Conservation (phyloP, 495 filamentous ascomycete species). For the Hypoxylon fragiforme region DNA sequence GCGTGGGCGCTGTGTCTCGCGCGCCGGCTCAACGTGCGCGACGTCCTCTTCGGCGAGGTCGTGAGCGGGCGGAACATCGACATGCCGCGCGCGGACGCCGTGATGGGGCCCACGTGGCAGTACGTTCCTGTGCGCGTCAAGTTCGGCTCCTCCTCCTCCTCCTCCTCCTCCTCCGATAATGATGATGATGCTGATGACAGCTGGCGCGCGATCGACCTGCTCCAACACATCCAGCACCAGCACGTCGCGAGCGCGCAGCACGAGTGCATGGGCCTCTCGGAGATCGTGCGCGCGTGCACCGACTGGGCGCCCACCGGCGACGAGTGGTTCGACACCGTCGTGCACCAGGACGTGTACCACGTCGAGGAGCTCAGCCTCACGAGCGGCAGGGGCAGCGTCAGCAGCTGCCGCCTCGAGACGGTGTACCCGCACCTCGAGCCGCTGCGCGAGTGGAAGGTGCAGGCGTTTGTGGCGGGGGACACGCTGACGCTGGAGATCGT, state of each 20-base stretch:
- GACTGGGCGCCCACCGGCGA: conserved; percentile 20
- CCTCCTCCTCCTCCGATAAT: too few relatives aligned
- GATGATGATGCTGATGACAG: too few relatives aligned
- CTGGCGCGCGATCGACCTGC: conserved; percentile 38
- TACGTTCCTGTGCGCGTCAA: conserved; percentile 45
- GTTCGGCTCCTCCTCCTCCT: too few relatives aligned
- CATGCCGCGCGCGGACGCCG: conserved; percentile 48
- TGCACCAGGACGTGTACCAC: conserved; percentile 53
- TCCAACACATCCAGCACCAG: conserved; percentile 43
- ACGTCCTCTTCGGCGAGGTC: conserved; percentile 65
- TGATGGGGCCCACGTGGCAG: conserved; percentile 52
- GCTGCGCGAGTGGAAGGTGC: conserved; percentile 51
- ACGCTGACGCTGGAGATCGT: conserved; percentile 48
- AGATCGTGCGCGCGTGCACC: conserved; percentile 39
- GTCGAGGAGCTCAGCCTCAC: conserved; percentile 44
- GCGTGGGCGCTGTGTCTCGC: conserved; percentile 66
- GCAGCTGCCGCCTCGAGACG: conserved; percentile 43
- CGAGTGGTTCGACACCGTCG: conserved; percentile 47
- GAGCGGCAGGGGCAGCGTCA: conserved; percentile 13
- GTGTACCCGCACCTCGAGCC: conserved; percentile 50
- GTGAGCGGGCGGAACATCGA: conserved; percentile 61
- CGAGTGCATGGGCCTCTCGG: conserved; percentile 43
- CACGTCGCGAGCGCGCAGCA: conserved; percentile 40
- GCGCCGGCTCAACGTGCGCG: conserved; percentile 47
- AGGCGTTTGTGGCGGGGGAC: conserved; percentile 46